A percentile compares a stretch with the other conserved stretches of the same genome.
Conservation (phyloP, 2,329 filamentous ascomycete genomes). For the Trichophyton rubrum region DNA sequence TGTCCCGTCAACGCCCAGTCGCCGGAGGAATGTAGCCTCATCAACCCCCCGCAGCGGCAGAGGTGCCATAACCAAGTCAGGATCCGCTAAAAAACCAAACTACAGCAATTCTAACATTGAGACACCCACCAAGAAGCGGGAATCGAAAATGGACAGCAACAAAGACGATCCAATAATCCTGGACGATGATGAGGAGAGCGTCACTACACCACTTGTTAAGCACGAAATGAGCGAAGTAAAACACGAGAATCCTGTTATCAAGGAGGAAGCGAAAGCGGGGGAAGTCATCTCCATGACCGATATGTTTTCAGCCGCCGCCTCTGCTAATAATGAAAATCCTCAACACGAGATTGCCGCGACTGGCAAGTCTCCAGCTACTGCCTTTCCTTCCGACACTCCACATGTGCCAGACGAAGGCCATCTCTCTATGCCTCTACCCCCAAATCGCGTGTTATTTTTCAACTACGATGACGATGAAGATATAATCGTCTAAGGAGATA, state of each 20-base stretch:
- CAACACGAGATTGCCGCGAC: background rate
- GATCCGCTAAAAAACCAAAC: background rate
- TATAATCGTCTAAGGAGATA: too few species aligned
- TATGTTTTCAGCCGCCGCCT: background rate
- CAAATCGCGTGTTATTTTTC: too few species aligned
- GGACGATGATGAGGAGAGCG: constrained; percentile 8
- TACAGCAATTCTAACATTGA: background rate
- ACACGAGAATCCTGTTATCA: background rate
- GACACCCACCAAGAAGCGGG: constrained; percentile 5
- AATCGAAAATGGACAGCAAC: background rate
- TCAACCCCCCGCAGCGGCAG: constrained; percentile 12
- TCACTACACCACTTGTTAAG: background rate
- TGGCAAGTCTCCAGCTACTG: background rate
- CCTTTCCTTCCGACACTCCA: too few species aligned
- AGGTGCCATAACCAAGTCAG: constrained; percentile 13
- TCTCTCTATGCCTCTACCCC: too few species aligned
- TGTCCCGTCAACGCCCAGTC: constrained; percentile 6
- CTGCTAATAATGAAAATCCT: background rate
- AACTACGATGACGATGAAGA: too few species aligned
- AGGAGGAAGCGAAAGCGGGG: background rate
- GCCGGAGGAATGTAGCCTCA: constrained; percentile 11
- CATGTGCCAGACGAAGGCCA: background rate
- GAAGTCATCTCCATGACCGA: background rate
- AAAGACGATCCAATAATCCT: constrained; percentile 5
- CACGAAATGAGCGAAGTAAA: background rate